Conservation (phyloP, 2,329 filamentous ascomycete species). For the Botrytis cinerea region DNA sequence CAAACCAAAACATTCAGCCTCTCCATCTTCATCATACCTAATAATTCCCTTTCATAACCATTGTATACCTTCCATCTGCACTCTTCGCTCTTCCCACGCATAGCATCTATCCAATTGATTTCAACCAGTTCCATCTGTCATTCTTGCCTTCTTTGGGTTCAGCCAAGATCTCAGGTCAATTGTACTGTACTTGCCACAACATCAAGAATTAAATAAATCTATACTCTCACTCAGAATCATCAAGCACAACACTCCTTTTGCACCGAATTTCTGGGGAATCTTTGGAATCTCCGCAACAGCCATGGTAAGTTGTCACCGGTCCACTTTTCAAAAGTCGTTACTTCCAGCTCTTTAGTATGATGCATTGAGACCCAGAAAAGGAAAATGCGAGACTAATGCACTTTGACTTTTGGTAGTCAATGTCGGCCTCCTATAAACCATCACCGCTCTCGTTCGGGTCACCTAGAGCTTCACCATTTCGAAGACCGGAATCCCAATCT, state of each 20-base stretch:
- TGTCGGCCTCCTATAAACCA: slow-evolving; percentile 61
- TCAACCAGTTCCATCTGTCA: not conserved
- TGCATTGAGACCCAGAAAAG: slow-evolving; percentile 18
- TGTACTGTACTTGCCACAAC: not conserved
- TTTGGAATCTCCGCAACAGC: slow-evolving; percentile 18
- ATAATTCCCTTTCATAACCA: not conserved
- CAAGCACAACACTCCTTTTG: not conserved
- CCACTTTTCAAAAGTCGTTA: slow-evolving; percentile 23
- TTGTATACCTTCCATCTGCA: not conserved
- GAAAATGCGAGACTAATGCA: slow-evolving; percentile 18
- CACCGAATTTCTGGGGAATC: slow-evolving; percentile 9
- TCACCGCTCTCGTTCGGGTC: slow-evolving; percentile 72
- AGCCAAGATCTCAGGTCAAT: not conserved
- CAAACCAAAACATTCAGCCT: slow-evolving; percentile 19
- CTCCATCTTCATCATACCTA: not conserved
- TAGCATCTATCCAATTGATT: not conserved
- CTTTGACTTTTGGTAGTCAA: slow-evolving; percentile 27
- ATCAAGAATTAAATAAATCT: not conserved
- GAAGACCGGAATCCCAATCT: slow-evolving; percentile 54
- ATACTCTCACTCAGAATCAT: not conserved
- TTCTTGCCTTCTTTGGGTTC: not conserved
- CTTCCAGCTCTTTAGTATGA: slow-evolving; percentile 16
- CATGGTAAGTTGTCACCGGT: slow-evolving; percentile 25
- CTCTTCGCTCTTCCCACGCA: not conserved
- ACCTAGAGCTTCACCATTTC: slow-evolving; percentile 67